Conservation (phyloP, 208 protist species). For the Crithidia acanthocephali region DNA sequence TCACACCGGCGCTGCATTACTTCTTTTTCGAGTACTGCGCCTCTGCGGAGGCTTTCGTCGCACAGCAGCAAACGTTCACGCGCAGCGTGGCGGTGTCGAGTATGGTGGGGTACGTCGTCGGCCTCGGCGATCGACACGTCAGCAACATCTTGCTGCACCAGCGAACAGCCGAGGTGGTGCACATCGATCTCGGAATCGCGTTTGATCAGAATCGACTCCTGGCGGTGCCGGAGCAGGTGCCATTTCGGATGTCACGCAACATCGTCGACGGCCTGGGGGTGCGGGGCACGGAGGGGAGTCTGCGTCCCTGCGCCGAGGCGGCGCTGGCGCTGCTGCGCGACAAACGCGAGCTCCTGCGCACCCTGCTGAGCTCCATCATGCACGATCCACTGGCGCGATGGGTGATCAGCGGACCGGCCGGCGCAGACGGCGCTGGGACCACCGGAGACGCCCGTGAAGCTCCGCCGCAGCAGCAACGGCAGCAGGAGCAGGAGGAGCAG, state of each 20-base stretch:
- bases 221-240: constrained; percentile 94
- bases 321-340: constrained; percentile 86
- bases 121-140: constrained; percentile 96
- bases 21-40: constrained; percentile 95
- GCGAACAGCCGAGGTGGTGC: constrained; percentile 90
- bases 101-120: constrained; percentile 96
- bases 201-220: constrained; percentile 93
- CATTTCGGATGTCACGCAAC: constrained; percentile 97
- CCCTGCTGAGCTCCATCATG: constrained; percentile 94
- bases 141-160: constrained; percentile 96
- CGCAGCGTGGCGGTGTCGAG: constrained; percentile 89
- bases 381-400: constrained; percentile 97
- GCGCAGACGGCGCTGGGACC: constrained; percentile 16
- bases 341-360: constrained; percentile 76
- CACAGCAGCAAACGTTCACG: constrained; percentile 85
- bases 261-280: constrained; percentile 97
- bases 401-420: constrained; percentile 54
- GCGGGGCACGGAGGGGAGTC: constrained; percentile 90
- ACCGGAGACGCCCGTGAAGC: not conserved
- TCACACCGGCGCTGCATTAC: constrained; percentile 94
- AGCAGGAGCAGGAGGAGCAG: too few species aligned
- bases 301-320: constrained; percentile 87
- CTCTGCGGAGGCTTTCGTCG: constrained; percentile 78
- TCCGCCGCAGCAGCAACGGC: constrained; percentile 5
- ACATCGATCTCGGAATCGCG: constrained; percentile 97